These are phyloP conservation scores for Tricholomella constricta DNA, from an alignment of 768 basidiomycete genomes.

Conservation along the genomic window DNA sequence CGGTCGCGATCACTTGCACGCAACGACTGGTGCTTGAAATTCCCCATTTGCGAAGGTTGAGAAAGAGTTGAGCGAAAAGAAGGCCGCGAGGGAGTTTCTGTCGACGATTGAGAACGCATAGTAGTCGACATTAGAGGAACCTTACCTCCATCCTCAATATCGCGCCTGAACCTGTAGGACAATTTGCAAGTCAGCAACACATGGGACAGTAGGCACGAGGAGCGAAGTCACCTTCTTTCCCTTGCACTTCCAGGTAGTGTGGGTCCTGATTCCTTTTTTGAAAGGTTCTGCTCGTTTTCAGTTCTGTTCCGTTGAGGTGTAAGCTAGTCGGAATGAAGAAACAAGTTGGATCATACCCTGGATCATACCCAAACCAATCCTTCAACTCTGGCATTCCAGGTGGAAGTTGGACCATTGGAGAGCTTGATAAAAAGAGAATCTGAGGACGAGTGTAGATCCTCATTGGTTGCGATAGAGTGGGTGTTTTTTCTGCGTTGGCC, in stretches of 20 bases:
- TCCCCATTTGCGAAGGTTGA: slow-evolving; percentile 91
- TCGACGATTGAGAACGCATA: slow-evolving; percentile 1
- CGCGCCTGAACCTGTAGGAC: slow-evolving; percentile 65
- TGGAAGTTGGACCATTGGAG: slow-evolving; percentile 74
- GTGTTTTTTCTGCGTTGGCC: slow-evolving; percentile 28
- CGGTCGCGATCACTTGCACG: slow-evolving; percentile 64
- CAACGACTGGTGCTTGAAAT: slow-evolving; percentile 86
- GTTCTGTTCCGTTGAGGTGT: slow-evolving; percentile 30
- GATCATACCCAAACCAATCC: slow-evolving; percentile 90
- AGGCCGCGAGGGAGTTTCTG: slow-evolving; percentile 59
- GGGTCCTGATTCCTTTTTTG: slow-evolving; percentile 74
- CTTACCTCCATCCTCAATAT: slow-evolving; percentile 73
- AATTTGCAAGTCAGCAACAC: slow-evolving; percentile 11
- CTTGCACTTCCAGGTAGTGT: slow-evolving; percentile 51
- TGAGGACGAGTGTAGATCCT: slow-evolving; percentile 71
- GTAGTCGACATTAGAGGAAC: slow-evolving; percentile 7
- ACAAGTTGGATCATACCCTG: slow-evolving; percentile 33
- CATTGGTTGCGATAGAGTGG: slow-evolving; percentile 44
- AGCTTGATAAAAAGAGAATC: slow-evolving; percentile 66
- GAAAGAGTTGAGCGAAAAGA: slow-evolving; percentile 72
- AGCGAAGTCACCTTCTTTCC: slow-evolving; percentile 62
- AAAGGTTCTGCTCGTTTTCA: slow-evolving; percentile 64
- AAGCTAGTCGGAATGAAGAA: slow-evolving; percentile 18
- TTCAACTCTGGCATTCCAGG: slow-evolving; percentile 78
- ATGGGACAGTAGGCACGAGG: not conserved